These are phyloP conservation scores for Angomonas ambiguus DNA, from an alignment of 208 protist species.

Conservation along the genomic window DNA sequence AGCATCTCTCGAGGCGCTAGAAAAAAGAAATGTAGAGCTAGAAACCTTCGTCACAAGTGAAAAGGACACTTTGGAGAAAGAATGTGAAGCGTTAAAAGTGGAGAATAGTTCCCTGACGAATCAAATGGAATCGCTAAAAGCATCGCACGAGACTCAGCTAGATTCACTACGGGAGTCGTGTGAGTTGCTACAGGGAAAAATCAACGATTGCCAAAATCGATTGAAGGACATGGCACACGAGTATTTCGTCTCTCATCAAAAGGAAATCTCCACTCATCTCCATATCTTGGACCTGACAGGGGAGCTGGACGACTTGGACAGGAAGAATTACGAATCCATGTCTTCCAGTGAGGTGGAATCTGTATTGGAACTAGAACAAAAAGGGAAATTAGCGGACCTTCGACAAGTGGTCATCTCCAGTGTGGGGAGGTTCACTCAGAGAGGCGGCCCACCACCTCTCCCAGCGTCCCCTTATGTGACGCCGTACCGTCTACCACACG, in stretches of 20 bases:
- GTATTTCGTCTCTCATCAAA: background rate
- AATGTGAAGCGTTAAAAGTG: background rate
- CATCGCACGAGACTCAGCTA: background rate
- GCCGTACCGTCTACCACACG: background rate
- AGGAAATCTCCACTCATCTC: background rate
- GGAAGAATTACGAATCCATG: background rate
- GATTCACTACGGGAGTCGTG: background rate
- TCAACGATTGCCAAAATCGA: background rate
- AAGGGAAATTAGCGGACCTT: background rate
- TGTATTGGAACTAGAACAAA: background rate
- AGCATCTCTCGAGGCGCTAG: background rate
- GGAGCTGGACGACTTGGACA: background rate
- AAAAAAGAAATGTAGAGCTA: background rate
- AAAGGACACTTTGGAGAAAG: background rate
- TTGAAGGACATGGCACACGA: background rate
- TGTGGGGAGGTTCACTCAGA: background rate
- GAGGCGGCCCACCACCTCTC: background rate
- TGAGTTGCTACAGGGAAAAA: background rate
- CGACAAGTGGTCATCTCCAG: background rate
- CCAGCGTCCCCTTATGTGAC: background rate
- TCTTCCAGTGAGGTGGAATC: background rate
- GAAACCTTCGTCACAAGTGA: background rate
- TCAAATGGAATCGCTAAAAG: background rate
- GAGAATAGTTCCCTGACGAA: background rate
- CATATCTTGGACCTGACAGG: background rate